phyloP scores from a whole-genome alignment of 1,284 basidiomycete genomes.

The Rhodofomes roseus region DNA sequence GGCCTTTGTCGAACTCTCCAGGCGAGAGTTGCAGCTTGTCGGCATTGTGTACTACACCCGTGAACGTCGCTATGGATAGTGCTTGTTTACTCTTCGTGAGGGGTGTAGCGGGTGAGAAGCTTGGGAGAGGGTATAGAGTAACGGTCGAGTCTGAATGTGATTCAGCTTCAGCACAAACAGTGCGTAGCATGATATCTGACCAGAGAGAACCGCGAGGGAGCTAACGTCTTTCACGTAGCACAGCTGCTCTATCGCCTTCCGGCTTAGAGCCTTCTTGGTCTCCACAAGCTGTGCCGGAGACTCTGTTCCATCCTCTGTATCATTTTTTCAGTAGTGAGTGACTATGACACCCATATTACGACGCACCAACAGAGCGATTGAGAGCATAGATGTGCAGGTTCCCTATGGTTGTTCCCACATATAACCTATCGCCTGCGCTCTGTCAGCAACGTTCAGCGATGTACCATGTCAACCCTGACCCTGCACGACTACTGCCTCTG shows the following conservation, averaged over 20 bases:
- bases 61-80: conserved; percentile 76
- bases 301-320: conserved; percentile 26
- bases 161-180: not conserved
- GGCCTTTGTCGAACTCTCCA: conserved; percentile 32
- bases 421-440: conserved; percentile 65
- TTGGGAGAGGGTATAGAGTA: conserved; percentile 63
- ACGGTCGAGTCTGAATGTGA: conserved; percentile 52
- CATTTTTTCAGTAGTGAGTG: conserved; percentile 1
- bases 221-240: conserved; percentile 82
- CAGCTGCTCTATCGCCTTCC: conserved; percentile 81
- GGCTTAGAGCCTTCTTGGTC: conserved; percentile 50
- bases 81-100: conserved; percentile 76
- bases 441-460: not conserved
- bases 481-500: conserved; percentile 48
- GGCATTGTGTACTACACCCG: conserved; percentile 48
- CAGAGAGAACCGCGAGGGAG: conserved; percentile 80
- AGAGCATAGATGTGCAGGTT: conserved; percentile 63
- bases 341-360: conserved; percentile 1
- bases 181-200: conserved; percentile 17
- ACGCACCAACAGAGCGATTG: conserved; percentile 35
- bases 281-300: conserved; percentile 52
- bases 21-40: conserved; percentile 13
- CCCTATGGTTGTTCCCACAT: conserved; percentile 72
- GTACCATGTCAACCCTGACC: conserved; percentile 25
- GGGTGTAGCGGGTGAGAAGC: conserved; percentile 63